Percentiles rank a stretch among this genome's conserved stretches.
Conservation (phyloP, 1,284 basidiomycete species). For the Amylostereum chailletii region DNA sequence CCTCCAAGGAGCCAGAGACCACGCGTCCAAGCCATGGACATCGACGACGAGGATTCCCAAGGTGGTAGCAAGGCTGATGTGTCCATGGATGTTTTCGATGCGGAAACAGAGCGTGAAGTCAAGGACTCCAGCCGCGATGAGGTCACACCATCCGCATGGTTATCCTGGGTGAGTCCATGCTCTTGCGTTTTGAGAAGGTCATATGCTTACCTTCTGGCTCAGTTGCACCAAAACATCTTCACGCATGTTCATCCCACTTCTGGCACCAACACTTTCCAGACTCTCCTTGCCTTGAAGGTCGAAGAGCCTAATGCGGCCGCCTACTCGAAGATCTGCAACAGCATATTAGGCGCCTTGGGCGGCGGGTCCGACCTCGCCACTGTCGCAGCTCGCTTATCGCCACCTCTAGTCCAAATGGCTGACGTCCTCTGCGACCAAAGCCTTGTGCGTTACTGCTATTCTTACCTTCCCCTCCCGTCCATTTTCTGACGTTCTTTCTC, state of each 20-base stretch:
- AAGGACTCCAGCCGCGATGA: slow-evolving; percentile 15
- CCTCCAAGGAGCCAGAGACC: neutral
- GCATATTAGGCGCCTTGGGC: slow-evolving; percentile 10
- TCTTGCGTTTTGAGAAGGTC: slow-evolving; percentile 1
- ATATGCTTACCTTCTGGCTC: slow-evolving; percentile 1
- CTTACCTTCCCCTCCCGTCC: neutral
- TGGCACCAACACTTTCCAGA: slow-evolving; percentile 42
- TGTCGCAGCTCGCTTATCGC: neutral
- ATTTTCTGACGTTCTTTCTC: neutral
- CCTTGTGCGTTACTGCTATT: neutral
- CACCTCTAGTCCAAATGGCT: slow-evolving; percentile 5
- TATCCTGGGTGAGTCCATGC: slow-evolving; percentile 38
- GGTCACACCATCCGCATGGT: slow-evolving; percentile 36
- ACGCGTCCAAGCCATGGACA: slow-evolving; percentile 14
- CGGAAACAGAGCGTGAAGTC: neutral
- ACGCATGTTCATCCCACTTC: slow-evolving; percentile 38
- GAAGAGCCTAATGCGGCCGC: neutral
- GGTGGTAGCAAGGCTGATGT: neutral
- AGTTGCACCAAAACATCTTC: slow-evolving; percentile 54
- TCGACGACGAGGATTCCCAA: slow-evolving; percentile 16
- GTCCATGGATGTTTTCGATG: neutral
- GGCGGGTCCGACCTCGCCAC: slow-evolving; percentile 1
- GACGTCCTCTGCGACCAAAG: slow-evolving; percentile 1
- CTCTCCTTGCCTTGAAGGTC: slow-evolving; percentile 30
- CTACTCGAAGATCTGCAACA: slow-evolving; percentile 10